A percentile compares a stretch with the other conserved stretches of the same genome.
Evolutionary conservation across 1,284 basidiomycete species (phyloP).

Genomic region (Papiliotrema laurentii): DNA sequence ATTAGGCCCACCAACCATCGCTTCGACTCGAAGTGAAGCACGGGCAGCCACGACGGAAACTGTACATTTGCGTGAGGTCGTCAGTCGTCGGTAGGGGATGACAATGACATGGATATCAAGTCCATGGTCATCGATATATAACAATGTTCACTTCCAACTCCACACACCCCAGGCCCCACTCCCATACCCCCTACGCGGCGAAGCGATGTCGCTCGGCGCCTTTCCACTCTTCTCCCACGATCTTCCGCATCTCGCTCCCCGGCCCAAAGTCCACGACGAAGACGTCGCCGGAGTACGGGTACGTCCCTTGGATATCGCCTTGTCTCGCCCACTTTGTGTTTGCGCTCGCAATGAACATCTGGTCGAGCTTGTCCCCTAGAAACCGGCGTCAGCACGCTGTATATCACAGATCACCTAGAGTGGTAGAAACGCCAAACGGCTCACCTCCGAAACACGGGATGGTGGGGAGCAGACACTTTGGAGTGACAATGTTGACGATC

Average conservation of each 20-base stretch:
- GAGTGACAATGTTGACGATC: slow-evolving; percentile 25
- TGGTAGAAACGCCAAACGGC: neutral
- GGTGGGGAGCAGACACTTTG: slow-evolving; percentile 30
- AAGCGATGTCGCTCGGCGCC: slow-evolving; percentile 26
- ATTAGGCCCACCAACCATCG: no score
- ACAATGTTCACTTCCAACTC: neutral
- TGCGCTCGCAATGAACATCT: slow-evolving; percentile 39
- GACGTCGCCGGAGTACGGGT: slow-evolving; percentile 31
- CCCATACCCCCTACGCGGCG: slow-evolving; percentile 3
- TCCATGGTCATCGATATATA: no score
- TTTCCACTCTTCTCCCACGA: slow-evolving; percentile 31
- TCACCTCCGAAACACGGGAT: slow-evolving; percentile 43
- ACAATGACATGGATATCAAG: no score
- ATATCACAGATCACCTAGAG: no score
- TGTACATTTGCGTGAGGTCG: no score
- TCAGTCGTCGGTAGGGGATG: no score
- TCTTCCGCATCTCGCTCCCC: slow-evolving; percentile 20
- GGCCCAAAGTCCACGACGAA: slow-evolving; percentile 31
- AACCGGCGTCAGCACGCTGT: no score
- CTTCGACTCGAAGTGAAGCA: no score
- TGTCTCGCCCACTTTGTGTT: slow-evolving; percentile 23
- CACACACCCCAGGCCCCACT: neutral
- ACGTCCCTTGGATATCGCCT: slow-evolving; percentile 24
- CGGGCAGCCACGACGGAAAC: no score
- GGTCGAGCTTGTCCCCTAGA: slow-evolving; percentile 23